Evolutionary conservation across 2,329 filamentous ascomycete species (phyloP), one percentile per base, ranked within the genome.

Genomic region (Amauroascus niger): DNA sequence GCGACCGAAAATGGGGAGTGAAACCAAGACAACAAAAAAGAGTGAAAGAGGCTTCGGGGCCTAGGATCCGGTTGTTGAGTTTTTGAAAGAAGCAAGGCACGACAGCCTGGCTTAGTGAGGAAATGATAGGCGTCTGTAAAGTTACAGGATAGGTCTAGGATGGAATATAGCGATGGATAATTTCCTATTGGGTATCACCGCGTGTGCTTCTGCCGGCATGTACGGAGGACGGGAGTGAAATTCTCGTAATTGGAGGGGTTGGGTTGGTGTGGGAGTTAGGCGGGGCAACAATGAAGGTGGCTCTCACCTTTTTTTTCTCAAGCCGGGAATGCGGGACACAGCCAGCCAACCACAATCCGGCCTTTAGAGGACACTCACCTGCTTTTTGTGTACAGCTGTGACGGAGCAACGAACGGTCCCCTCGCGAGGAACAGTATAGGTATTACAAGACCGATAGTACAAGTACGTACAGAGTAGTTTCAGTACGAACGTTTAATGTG

Each of bases 161-260:
- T n/a, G 32, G 24, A 48, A 33, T 48, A 35, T 48, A 49, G 41
- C 41, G 41, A 45, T 49, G 47, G 47, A 22, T 41, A 28, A 20
- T 39, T 49, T 49, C 47, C 47, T 49, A 49, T 49, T 49, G 47
- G 47, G 47, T 41, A 14, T 49, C 47, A 49, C 47, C 35, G 24
- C 35, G 32, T 49, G 32, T 48, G 30, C 30, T 20, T 46, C 44
- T 22, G 45, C 45, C 45, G 45, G 45, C 45, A 48, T n/a, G 32
- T 35, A 48, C 41, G 41, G 41, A 28, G 41, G 8, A 30, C 4
- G 40, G 22, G 20, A 43, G 39, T 39, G n/a, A 28, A 46, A 18
- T 46, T 28, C 48, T 28, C n/a, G 48, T 41, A 40, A 50, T 50
- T 50, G 48, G 48, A 50, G 49, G 49, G 49, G 37, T 51, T 51